Evolutionary conservation across 495 filamentous ascomycete genomes (phyloP).

Genomic region (Penicillium tannophilum): DNA sequence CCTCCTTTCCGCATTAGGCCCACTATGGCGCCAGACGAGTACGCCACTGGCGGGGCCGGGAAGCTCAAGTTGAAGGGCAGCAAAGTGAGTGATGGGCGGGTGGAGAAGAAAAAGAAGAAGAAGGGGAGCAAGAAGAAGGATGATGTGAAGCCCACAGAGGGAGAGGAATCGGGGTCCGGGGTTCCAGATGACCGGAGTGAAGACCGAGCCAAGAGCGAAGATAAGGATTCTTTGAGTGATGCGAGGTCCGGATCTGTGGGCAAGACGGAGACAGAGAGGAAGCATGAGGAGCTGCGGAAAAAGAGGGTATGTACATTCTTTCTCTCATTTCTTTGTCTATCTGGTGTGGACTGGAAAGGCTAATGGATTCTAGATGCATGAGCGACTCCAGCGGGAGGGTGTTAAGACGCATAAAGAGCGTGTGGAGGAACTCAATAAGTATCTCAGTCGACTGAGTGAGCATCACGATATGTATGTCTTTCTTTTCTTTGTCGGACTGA

Average conservation of each 20-base stretch:
- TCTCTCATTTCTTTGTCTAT: constrained; percentile 13
- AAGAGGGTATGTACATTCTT: constrained; percentile 66
- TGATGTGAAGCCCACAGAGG: neutral
- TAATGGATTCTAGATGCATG: constrained; percentile 49
- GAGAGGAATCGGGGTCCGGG: neutral
- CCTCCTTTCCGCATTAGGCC: neutral
- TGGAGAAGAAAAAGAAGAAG: constrained; percentile 62
- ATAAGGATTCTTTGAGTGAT: constrained; percentile 6
- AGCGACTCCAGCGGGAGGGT: constrained; percentile 79
- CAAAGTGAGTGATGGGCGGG: constrained; percentile 53
- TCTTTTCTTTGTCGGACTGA: constrained; percentile 6
- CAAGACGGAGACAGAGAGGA: constrained; percentile 87
- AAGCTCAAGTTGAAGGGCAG: constrained; percentile 81
- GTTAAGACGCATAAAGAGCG: constrained; percentile 96
- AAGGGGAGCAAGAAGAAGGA: constrained; percentile 59
- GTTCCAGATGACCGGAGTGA: neutral
- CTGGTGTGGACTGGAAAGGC: constrained; percentile 11
- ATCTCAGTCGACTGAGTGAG: constrained; percentile 87
- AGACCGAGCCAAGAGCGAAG: constrained; percentile 10
- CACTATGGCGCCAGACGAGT: constrained; percentile 57
- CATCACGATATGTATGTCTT: constrained; percentile 87
- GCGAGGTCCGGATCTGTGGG: constrained; percentile 13
- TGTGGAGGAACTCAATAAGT: constrained; percentile 94
- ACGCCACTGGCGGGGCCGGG: constrained; percentile 64
- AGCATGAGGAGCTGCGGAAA: constrained; percentile 74